These are phyloP conservation scores for Saccharomyces hybrid DNA, from an alignment of 1,139 yeast genomes.

Conservation along the genomic window DNA sequence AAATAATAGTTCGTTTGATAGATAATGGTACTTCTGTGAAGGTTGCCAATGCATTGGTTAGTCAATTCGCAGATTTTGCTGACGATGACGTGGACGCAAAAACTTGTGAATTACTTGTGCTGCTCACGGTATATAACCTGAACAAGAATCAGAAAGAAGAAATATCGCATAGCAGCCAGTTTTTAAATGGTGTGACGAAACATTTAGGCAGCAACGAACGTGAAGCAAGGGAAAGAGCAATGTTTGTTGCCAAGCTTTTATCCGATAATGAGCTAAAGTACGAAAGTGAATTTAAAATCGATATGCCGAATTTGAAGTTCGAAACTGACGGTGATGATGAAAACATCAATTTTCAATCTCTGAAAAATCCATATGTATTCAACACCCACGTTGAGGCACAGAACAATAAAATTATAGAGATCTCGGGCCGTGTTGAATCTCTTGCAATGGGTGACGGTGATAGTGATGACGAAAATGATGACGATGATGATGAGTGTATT, in stretches of 20 bases:
- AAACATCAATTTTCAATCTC: slow-evolving; percentile 21
- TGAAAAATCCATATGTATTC: slow-evolving; percentile 3
- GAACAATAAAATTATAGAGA: background rate
- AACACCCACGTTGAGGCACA: background rate
- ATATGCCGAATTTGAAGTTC: slow-evolving; percentile 15
- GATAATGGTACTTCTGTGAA: slow-evolving; percentile 15
- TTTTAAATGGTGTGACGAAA: slow-evolving; percentile 32
- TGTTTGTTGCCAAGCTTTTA: slow-evolving; percentile 34
- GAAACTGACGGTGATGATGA: background rate
- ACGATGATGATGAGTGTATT: slow-evolving; percentile 11
- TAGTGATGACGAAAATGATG: slow-evolving; percentile 23
- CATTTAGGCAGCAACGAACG: slow-evolving; percentile 27
- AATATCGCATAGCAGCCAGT: slow-evolving; percentile 22
- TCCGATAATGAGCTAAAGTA: slow-evolving; percentile 30
- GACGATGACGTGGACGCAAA: slow-evolving; percentile 14
- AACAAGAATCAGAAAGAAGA: slow-evolving; percentile 9
- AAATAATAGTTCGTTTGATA: slow-evolving; percentile 17
- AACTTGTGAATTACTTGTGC: slow-evolving; percentile 20
- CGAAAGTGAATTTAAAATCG: slow-evolving; percentile 27
- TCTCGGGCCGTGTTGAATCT: slow-evolving; percentile 3
- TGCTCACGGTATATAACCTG: slow-evolving; percentile 17
- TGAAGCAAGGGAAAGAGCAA: slow-evolving; percentile 32
- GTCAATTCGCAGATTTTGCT: slow-evolving; percentile 10
- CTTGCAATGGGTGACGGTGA: slow-evolving; percentile 16
- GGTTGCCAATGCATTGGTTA: slow-evolving; percentile 8